Conservation (phyloP, 2,329 filamentous ascomycete genomes). For the Xylaria hypoxylon region DNA sequence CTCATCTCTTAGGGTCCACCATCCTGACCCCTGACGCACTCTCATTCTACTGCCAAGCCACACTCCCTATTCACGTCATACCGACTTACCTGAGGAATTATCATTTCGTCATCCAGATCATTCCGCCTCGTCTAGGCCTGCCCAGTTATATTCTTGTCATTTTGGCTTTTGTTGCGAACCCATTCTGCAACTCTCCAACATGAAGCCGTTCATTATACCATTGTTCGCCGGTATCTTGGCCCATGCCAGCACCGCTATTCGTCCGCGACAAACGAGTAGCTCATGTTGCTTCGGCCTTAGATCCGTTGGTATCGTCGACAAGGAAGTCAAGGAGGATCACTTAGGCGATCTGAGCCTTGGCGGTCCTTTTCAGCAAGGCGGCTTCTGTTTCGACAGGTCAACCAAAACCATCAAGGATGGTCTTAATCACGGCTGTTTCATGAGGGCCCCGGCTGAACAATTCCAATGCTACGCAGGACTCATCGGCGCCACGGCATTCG, state of each 20-base stretch:
- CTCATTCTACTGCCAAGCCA: slow-evolving; percentile 12
- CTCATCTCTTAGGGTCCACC: not conserved
- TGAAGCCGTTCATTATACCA: slow-evolving; percentile 41
- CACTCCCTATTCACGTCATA: slow-evolving; percentile 34
- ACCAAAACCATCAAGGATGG: slow-evolving; percentile 45
- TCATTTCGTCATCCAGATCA: slow-evolving; percentile 17
- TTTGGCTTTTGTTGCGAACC: slow-evolving; percentile 24
- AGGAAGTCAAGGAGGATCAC: slow-evolving; percentile 45
- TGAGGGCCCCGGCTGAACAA: slow-evolving; percentile 43
- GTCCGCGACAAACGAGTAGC: slow-evolving; percentile 33
- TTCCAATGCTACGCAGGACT: slow-evolving; percentile 48
- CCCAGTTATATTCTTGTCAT: slow-evolving; percentile 17
- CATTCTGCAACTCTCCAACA: slow-evolving; percentile 28
- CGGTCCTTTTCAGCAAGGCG: slow-evolving; percentile 46
- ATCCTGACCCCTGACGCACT: slow-evolving; percentile 16
- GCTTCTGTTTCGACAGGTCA: slow-evolving; percentile 45
- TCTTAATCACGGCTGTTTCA: slow-evolving; percentile 48
- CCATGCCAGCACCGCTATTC: slow-evolving; percentile 32
- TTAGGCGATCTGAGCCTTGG: slow-evolving; percentile 45
- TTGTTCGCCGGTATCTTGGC: slow-evolving; percentile 35
- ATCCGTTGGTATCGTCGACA: slow-evolving; percentile 44
- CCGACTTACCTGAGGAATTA: slow-evolving; percentile 34
- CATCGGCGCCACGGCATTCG: slow-evolving; percentile 44
- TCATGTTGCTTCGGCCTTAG: slow-evolving; percentile 48
- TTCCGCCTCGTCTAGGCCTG: slow-evolving; percentile 17